These are phyloP conservation scores for Aspergillus nomiae DNA, from an alignment of 2,329 filamentous ascomycete genomes.

Conservation along the genomic window DNA sequence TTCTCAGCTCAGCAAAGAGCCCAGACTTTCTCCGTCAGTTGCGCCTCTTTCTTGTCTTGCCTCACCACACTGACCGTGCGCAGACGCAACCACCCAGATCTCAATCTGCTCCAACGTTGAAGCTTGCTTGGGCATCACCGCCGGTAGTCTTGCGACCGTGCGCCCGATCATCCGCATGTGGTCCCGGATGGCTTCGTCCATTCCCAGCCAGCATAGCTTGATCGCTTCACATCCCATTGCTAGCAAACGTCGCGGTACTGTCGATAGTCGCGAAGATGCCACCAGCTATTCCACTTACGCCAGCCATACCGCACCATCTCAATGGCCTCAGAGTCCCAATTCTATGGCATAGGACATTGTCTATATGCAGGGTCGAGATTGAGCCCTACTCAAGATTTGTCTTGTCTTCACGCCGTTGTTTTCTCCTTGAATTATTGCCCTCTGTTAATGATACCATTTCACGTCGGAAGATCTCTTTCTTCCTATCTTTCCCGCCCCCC, in stretches of 20 bases:
- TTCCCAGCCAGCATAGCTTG: not conserved
- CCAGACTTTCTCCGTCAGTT: slow-evolving; percentile 28
- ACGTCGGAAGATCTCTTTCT: not conserved
- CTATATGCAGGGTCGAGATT: not conserved
- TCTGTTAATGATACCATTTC: not conserved
- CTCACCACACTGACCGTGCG: not conserved
- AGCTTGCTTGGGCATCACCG: slow-evolving; percentile 40
- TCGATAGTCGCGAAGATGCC: not conserved
- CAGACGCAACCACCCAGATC: slow-evolving; percentile 46
- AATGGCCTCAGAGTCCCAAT: not conserved
- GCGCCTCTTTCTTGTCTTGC: too few relatives aligned
- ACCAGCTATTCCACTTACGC: not conserved
- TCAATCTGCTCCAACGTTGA: slow-evolving; percentile 41
- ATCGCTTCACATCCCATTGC: not conserved
- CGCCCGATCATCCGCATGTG: slow-evolving; percentile 28
- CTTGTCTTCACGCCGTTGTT: not conserved
- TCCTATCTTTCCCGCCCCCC: not conserved
- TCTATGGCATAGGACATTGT: not conserved
- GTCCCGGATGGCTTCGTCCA: not conserved
- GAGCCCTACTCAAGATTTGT: not conserved
- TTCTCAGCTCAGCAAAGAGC: slow-evolving; percentile 16
- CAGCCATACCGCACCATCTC: not conserved
- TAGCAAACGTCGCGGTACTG: not conserved
- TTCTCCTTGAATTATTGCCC: not conserved
- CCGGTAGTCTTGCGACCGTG: slow-evolving; percentile 15